Evolutionary conservation across 176 grass and related monocot genomes (phyloP), one percentile per base, ranked within the genome.

Genomic region (Elaeis guineensis): DNA sequence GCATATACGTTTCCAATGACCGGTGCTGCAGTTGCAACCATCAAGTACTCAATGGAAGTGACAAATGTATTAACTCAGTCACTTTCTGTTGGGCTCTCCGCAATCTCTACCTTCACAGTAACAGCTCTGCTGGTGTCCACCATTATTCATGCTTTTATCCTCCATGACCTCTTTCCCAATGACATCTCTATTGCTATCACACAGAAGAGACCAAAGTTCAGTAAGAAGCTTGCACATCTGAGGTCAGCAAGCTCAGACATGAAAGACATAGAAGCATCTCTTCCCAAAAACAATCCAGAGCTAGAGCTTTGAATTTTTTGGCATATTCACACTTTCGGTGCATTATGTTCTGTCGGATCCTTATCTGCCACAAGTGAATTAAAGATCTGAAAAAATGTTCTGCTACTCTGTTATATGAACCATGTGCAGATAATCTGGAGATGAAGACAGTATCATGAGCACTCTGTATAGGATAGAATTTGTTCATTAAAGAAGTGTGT

Each of bases 1-100:
- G 93, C 93, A 0, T 98, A 98, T 68, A 97, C 93, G 28, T 98
- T 98, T 79, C 93, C 93, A 15, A 92, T 85, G 87, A 89, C 93
- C 8, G 76, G 78, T 7, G 84, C 79, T 19, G 75, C 93, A 0
- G 60, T 92, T 22, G 93, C 93, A 0, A 89, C 93, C 0, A 89
- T 92, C 24, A 92, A 75, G 6, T 92, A 98, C 79, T 80, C 93
- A 17, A 68, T 72, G 60, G 78, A 51, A 54, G 84, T 92, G 26
- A 82, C 70, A 9, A 98, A 98, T 73, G 17, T 80, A 39, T 57
- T 98, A n/a, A 98, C 87, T 0, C 62, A 49, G 25, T 5, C 87
- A 29, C 78, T 98, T 1, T 79, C 72, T 3, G 65, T 92, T 19
- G 84, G 87, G 12, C 88, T 98, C 6, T 98, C 84, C 0, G 81